Evolutionary conservation across 805 yeast species (phyloP), one percentile per base, ranked within the genome.

Genomic region (Scheffersomyces coipomensis): DNA sequence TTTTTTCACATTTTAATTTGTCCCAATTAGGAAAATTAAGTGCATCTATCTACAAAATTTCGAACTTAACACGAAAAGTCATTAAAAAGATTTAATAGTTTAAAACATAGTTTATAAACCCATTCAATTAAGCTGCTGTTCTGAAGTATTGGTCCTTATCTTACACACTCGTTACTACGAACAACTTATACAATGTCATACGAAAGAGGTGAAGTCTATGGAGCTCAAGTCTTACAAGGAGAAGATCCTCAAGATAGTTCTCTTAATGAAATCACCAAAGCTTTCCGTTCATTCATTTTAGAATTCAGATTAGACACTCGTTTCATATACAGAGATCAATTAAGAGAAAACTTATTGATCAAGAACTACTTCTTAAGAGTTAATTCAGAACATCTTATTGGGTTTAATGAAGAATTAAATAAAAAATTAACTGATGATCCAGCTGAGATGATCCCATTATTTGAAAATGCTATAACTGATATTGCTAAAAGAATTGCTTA

Each of bases 171-270:
- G n/a, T n/a, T n/a, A n/a, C n/a, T n/a, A n/a, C n/a, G n/a, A n/a
- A n/a, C n/a, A n/a, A n/a, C n/a, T 27, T 27, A n/a, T n/a, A 29
- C 23, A 33, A 83, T 83, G 90, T 81, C 89, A 2, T 84, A 78
- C 64, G 89, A 83, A 60, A 74, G 85, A 68, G 78, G 86, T 13
- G 90, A 81, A 40, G 70, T 77, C 3, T 85, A 75, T 55, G 73
- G 83, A 34, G 90, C 97, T 3, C 83, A 84, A 16, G 97, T 88
- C 27, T 75, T 88, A 40, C 91, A 93, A n/a, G 91, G 93, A 13
- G 90, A 85, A 47, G 79, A 83, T 17, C 71, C 80, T 1, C 74
- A 75, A 16, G 85, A 81, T 45, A 82, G 75, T 47, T 73, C 83
- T 37, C 75, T 75, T 58, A 79, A 82, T 39, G 93, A 84, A 60